Evolutionary conservation across 2,329 filamentous ascomycete genomes (phyloP).

Genomic region (Neocatenulostroma microsporum): DNA sequence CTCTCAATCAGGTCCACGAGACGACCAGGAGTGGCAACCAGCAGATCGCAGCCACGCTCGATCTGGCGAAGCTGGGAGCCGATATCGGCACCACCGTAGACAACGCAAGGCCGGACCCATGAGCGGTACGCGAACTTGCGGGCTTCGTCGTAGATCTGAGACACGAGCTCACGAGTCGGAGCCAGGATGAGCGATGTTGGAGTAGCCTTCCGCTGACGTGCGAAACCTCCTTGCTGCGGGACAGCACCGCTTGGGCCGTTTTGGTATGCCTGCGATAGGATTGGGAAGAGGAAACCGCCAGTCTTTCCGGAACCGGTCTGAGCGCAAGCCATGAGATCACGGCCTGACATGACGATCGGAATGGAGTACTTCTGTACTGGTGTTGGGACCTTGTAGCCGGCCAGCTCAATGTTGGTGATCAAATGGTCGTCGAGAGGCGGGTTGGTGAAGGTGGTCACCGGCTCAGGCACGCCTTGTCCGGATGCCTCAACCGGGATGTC

Average conservation of each 20-base stretch:
- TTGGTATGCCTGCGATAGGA: conserved; percentile 93
- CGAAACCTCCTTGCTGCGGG: conserved; percentile 62
- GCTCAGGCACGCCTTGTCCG: conserved; percentile 85
- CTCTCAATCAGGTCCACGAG: conserved; percentile 97
- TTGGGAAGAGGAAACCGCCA: conserved; percentile 98
- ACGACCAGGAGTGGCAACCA: conserved; percentile 95
- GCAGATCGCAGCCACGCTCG: conserved; percentile 91
- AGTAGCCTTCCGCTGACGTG: conserved; percentile 94
- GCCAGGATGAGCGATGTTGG: conserved; percentile 93
- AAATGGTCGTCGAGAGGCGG: conserved; percentile 93
- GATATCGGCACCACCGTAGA: conserved; percentile 98
- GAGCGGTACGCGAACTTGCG: conserved; percentile 99
- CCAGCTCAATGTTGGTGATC: conserved; percentile 83
- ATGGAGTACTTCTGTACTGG: conserved; percentile 99
- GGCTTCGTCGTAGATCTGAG: conserved; percentile 94
- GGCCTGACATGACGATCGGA: conserved; percentile 94
- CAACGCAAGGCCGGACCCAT: conserved; percentile 96
- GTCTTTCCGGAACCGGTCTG: conserved; percentile 99
- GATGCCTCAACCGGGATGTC: conserved; percentile 98
- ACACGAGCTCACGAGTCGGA: conserved; percentile 95
- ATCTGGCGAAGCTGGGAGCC: conserved; percentile 97
- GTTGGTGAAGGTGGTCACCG: conserved; percentile 83
- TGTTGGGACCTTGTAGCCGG: conserved; percentile 90
- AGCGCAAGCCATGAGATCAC: conserved; percentile 98
- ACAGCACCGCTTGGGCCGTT: conserved; percentile 71